Conservation (phyloP, 2,329 filamentous ascomycete genomes). For the Neurospora sp. region DNA sequence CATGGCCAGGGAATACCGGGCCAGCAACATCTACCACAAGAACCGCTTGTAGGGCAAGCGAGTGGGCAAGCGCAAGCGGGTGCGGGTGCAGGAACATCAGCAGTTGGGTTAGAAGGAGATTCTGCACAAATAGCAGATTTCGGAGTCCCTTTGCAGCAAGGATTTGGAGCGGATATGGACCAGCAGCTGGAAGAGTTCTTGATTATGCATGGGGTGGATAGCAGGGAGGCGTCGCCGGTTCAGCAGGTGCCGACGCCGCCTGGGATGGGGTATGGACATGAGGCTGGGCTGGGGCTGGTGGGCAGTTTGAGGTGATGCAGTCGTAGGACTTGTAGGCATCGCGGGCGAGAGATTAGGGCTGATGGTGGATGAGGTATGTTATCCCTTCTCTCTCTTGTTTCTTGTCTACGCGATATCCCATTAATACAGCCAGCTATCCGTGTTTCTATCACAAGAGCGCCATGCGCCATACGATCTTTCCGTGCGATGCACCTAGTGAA, state of each 20-base stretch:
- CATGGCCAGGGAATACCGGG: too few species aligned
- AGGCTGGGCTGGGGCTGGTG: background rate
- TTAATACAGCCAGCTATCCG: background rate
- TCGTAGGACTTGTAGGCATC: background rate
- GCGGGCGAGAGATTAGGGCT: background rate
- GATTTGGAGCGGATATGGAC: background rate
- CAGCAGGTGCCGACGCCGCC: background rate
- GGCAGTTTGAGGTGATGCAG: background rate
- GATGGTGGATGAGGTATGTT: background rate
- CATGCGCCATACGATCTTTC: background rate
- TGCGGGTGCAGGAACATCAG: background rate
- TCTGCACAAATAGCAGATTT: too few species aligned
- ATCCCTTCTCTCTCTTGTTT: background rate
- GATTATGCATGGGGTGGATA: background rate
- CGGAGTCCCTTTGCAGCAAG: background rate
- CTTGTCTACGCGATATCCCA: background rate
- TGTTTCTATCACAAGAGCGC: background rate
- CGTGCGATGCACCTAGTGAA: background rate
- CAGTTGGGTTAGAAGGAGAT: background rate
- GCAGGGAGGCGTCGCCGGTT: background rate
- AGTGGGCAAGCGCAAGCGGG: too few species aligned
- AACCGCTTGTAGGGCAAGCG: too few species aligned
- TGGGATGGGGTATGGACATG: background rate
- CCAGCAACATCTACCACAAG: too few species aligned
- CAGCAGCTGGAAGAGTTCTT: background rate